These are phyloP conservation scores for Spencermartinsiella europaea DNA, from an alignment of 805 yeast genomes.

Conservation along the genomic window DNA sequence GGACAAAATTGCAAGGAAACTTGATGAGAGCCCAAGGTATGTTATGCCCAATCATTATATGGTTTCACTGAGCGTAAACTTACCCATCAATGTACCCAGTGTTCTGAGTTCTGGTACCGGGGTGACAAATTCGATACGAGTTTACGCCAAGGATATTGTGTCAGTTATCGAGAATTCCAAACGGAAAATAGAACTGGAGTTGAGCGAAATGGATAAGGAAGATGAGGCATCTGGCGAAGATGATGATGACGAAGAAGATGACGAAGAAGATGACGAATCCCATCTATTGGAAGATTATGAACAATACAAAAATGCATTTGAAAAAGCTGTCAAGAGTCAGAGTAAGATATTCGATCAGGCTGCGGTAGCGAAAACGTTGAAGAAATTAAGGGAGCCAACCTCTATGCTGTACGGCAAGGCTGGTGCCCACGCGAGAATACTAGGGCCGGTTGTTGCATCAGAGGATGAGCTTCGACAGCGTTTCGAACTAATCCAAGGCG, in stretches of 20 bases:
- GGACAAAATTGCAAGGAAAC: slow-evolving; percentile 63
- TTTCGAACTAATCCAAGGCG: not conserved
- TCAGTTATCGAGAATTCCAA: slow-evolving; percentile 41
- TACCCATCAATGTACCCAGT: slow-evolving; percentile 52
- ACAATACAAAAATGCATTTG: slow-evolving; percentile 2
- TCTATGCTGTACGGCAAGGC: slow-evolving; percentile 7
- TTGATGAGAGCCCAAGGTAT: slow-evolving; percentile 80
- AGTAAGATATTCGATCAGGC: slow-evolving; percentile 1
- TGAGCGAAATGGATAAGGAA: slow-evolving; percentile 1
- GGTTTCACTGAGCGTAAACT: slow-evolving; percentile 50
- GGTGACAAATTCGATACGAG: slow-evolving; percentile 52
- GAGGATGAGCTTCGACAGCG: slow-evolving; percentile 3
- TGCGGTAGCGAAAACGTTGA: not conserved
- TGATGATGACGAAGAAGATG: not conserved
- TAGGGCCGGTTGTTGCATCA: not conserved
- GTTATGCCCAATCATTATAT: slow-evolving; percentile 79
- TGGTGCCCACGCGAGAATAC: not conserved
- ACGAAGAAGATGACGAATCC: not conserved
- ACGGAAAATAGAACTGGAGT: slow-evolving; percentile 1
- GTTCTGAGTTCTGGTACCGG: slow-evolving; percentile 23
- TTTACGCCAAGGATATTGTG: slow-evolving; percentile 53
- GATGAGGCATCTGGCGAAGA: slow-evolving; percentile 6
- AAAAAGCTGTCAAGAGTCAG: slow-evolving; percentile 4
- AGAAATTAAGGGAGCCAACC: not conserved
- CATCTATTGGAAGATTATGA: slow-evolving; percentile 5